Conservation (phyloP, 139 green algal species). For the Micromonas pusilla region DNA sequence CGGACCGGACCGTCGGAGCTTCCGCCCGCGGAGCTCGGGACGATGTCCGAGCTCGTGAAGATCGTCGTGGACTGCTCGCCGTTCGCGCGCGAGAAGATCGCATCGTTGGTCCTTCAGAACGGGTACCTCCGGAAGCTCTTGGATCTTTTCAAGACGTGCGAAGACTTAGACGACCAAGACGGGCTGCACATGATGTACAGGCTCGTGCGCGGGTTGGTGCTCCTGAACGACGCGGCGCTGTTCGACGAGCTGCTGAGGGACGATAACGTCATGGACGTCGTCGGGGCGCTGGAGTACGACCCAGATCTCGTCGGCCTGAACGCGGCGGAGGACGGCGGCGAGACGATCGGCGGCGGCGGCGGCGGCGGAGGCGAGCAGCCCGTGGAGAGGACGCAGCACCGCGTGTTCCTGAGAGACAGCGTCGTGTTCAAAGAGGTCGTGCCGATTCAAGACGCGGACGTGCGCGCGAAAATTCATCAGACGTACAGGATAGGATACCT, state of each 20-base stretch:
- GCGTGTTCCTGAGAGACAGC: constrained; percentile 58
- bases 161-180: constrained; percentile 89
- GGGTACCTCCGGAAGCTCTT: constrained; percentile 52
- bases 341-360: constrained; percentile 21
- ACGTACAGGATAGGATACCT: constrained; percentile 69
- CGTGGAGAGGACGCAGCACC: constrained; percentile 55
- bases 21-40: constrained; percentile 64
- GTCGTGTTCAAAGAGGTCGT: constrained; percentile 74
- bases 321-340: not conserved
- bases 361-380: not conserved
- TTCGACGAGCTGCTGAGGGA: constrained; percentile 84
- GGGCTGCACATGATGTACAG: constrained; percentile 60
- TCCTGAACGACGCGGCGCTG: constrained; percentile 85
- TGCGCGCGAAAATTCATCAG: constrained; percentile 90
- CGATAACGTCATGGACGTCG: constrained; percentile 75
- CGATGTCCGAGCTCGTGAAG: constrained; percentile 71
- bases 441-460: constrained; percentile 43
- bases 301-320: constrained; percentile 49
- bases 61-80: constrained; percentile 35
- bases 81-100: constrained; percentile 23
- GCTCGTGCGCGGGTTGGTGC: constrained; percentile 66
- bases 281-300: constrained; percentile 91
- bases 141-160: constrained; percentile 78
- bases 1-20: constrained; percentile 45
- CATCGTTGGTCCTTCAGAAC: constrained; percentile 15